These are phyloP conservation scores for Sesbania bispinosa DNA, from an alignment of 306 rosid species.

Conservation along the genomic window DNA sequence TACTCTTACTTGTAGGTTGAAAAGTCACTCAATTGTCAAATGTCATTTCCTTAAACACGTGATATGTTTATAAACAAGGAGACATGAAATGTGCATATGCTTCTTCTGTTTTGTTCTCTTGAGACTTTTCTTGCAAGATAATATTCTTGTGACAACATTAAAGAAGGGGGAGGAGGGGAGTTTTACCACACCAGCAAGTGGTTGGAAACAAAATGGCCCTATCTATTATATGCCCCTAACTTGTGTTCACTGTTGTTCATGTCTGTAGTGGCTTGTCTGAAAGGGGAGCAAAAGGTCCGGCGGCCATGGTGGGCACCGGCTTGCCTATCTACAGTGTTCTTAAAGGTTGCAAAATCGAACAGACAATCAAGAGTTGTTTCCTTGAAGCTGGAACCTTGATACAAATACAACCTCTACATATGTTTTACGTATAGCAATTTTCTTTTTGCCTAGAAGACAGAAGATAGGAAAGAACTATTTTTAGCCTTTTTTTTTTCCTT, in stretches of 20 bases:
- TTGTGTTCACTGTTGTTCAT: conserved; percentile 21
- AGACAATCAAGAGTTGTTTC: conserved; percentile 98
- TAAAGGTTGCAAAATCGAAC: conserved; percentile 88
- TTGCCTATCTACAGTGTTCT: conserved; percentile 81
- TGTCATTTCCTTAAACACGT: conserved; percentile 10
- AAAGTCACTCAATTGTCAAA: conserved; percentile 12
- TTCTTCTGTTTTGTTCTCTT: conserved; percentile 19
- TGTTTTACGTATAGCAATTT: conserved; percentile 58
- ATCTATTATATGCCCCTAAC: conserved; percentile 26
- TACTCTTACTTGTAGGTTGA: background rate
- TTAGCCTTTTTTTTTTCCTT: conserved; percentile 13
- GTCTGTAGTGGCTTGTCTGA: conserved; percentile 93
- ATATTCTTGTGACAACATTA: background rate
- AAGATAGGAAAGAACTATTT: conserved; percentile 56
- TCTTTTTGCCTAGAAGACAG: conserved; percentile 58
- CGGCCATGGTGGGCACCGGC: conserved; percentile 99
- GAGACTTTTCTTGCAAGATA: conserved; percentile 22
- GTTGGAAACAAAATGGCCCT: background rate
- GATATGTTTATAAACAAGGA: conserved; percentile 20
- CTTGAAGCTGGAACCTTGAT: conserved; percentile 94
- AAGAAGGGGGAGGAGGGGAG: background rate
- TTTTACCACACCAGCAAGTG: background rate
- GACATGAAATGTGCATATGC: conserved; percentile 26
- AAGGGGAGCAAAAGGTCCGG: conserved; percentile 97
- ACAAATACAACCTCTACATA: conserved; percentile 34